These are phyloP conservation scores for Musa schizocarpa DNA, from an alignment of 176 grass and related monocot genomes.

Conservation along the genomic window DNA sequence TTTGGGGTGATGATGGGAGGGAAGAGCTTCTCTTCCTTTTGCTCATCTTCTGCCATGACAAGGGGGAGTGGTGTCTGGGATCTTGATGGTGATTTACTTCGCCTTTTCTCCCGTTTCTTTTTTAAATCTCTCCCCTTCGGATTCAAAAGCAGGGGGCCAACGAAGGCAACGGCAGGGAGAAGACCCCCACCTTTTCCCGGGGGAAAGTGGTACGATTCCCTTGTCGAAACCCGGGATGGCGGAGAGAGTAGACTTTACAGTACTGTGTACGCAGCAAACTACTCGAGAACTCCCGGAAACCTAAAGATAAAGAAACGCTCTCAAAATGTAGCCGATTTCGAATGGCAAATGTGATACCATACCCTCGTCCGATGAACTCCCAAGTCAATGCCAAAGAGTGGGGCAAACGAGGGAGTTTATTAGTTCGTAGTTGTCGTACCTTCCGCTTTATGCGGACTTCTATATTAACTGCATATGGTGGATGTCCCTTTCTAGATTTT, in stretches of 20 bases:
- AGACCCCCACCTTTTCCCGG: background rate
- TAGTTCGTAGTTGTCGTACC: too few relatives aligned
- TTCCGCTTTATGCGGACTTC: too few relatives aligned
- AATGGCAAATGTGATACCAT: too few relatives aligned
- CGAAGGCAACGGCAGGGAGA: background rate
- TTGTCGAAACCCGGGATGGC: background rate
- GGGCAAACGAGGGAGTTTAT: too few relatives aligned
- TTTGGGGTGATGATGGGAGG: conserved; percentile 20
- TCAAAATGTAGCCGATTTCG: too few relatives aligned
- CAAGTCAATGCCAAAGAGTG: too few relatives aligned
- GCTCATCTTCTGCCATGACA: conserved; percentile 32
- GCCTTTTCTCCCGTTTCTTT: background rate
- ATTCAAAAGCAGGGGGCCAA: background rate
- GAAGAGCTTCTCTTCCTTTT: conserved; percentile 17
- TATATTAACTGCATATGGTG: too few relatives aligned
- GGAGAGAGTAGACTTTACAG: background rate
- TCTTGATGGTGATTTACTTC: background rate
- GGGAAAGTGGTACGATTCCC: background rate
- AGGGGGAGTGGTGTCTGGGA: conserved; percentile 2
- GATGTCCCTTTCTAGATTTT: too few relatives aligned
- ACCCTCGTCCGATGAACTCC: too few relatives aligned
- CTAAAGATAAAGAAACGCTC: too few relatives aligned
- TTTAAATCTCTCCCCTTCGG: background rate
- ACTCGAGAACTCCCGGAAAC: too few relatives aligned
- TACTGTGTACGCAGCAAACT: background rate